Conservation (phyloP, 208 protist genomes). For the Wallacemonas rigidus region DNA sequence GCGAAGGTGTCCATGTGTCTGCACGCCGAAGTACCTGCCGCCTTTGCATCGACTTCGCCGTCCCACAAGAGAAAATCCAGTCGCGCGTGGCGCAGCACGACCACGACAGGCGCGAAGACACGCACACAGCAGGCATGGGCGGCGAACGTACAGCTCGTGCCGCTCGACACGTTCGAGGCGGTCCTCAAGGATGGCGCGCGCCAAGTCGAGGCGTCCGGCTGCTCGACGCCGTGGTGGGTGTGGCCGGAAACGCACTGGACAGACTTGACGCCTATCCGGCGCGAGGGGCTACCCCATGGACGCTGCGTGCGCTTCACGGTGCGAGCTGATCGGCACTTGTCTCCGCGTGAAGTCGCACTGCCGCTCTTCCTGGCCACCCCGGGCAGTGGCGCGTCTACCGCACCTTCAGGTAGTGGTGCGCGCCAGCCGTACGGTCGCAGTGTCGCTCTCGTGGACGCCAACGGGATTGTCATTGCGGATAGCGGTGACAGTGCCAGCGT, state of each 20-base stretch:
- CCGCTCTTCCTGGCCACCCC: conserved; percentile 59
- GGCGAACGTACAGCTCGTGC: conserved; percentile 55
- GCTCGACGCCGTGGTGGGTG: conserved; percentile 81
- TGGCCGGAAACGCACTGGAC: conserved; percentile 48
- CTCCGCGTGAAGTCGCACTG: conserved; percentile 53
- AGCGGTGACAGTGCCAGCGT: conserved; percentile 2
- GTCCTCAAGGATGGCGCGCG: conserved; percentile 64
- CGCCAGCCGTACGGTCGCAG: neutral
- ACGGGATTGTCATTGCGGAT: conserved; percentile 5
- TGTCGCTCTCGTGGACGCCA: conserved; percentile 14
- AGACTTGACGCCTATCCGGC: conserved; percentile 13
- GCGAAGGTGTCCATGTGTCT: conserved; percentile 78
- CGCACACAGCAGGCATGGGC: conserved; percentile 25
- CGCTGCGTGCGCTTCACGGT: conserved; percentile 70
- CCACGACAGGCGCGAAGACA: too few species aligned
- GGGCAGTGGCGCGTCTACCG: neutral
- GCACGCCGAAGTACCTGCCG: conserved; percentile 40
- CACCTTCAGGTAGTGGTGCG: neutral
- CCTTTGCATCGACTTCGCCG: neutral
- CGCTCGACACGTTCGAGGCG: conserved; percentile 45
- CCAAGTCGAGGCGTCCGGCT: conserved; percentile 45
- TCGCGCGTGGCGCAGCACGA: neutral
- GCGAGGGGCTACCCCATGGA: conserved; percentile 19
- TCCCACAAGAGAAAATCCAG: neutral
- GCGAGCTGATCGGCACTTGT: conserved; percentile 52